Base-by-base conservation (phyloP, 768 basidiomycete species). In the Baorangia bicolor region DNA sequence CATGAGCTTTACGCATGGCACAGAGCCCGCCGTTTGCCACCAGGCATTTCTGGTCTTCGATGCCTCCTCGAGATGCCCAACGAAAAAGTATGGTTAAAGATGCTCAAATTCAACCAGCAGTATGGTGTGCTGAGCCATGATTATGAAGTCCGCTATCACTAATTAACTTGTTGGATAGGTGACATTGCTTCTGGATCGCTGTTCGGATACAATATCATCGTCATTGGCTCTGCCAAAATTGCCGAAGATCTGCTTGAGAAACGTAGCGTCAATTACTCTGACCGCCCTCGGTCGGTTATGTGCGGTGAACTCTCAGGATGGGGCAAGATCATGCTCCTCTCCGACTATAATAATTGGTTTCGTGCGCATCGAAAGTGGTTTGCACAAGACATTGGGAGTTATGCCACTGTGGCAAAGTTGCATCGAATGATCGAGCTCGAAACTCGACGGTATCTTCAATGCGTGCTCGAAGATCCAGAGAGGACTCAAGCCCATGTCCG, bases 211-310 rank as follows among this genome's bases (percentile, higher is more conserved):
- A 74, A 76, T n/a, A n/a, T n/a, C 7, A 66, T 81, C 38, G 65
- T 81, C 20, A 62, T 82, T 7, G 79, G 78, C 50, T 75, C 79
- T 16, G 71, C 74, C 5, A 62, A 69, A 38, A 74, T 73, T 5
- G 72, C 76, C 10, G 60, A 64, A 18, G 80, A 82, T 21, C 67
- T 81, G 4, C 71, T 82, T 5, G 78, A 82, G 57, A 81, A 75
- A 52, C 73, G 77, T 30, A 69, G 77, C 23, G 55, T 59, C 31
- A 77, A 74, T 16, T 83, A 78, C 56, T 76, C 79, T 9, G 64
- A 66, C 27, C 63, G 61, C 12, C 64, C 63, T 28, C 58, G 47
- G 21, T 64, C 63, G 1, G 42, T 62, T 4, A 64, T 64, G 63
- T 21, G 44, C 21, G 64, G 63, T 1, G 63, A 65, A 43, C 55